Percentiles rank a stretch among this genome's conserved stretches.
Evolutionary conservation across 164 flowering plant genomes (phyloP).

Genomic region (Kalanchoe fedtschenkoi): DNA sequence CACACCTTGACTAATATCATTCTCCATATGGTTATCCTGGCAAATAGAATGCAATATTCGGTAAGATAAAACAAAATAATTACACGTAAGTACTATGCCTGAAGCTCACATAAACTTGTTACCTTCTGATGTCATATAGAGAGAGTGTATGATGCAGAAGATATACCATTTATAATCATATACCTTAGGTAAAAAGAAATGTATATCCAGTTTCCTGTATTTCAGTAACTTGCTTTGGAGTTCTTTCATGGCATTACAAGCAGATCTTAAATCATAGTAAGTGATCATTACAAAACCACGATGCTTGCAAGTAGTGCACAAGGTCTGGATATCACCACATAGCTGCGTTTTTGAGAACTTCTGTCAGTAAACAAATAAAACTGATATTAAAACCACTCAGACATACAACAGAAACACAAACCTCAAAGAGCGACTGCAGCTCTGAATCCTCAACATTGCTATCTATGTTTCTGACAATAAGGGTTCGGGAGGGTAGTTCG

Average conservation of each 20-base stretch:
- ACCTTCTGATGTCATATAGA: not conserved
- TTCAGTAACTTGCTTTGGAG: conserved; percentile 58
- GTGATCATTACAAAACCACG: conserved; percentile 74
- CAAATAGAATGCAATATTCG: too few species aligned
- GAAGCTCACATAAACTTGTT: not conserved
- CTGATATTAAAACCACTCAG: not conserved
- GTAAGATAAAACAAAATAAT: too few species aligned
- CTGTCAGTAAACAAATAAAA: conserved; percentile 1
- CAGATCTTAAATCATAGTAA: conserved; percentile 54
- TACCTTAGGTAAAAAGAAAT: conserved; percentile 63
- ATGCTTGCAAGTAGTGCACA: conserved; percentile 67
- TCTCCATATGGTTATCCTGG: conserved; percentile 60
- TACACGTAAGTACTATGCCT: not conserved
- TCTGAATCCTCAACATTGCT: conserved; percentile 61
- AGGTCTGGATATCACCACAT: conserved; percentile 59
- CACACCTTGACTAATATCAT: conserved; percentile 54
- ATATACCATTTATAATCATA: conserved; percentile 3
- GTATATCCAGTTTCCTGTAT: conserved; percentile 60
- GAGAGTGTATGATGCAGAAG: not conserved
- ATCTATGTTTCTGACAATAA: conserved; percentile 59
- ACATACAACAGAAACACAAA: conserved; percentile 9
- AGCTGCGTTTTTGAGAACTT: conserved; percentile 24
- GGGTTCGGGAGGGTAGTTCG: conserved; percentile 62
- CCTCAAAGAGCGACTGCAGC: conserved; percentile 53
- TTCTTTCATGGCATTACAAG: conserved; percentile 53